Percentiles rank a stretch among this genome's conserved stretches.
Conservation (phyloP, 1,284 basidiomycete genomes). For the Pseudozyma flocculosa region DNA sequence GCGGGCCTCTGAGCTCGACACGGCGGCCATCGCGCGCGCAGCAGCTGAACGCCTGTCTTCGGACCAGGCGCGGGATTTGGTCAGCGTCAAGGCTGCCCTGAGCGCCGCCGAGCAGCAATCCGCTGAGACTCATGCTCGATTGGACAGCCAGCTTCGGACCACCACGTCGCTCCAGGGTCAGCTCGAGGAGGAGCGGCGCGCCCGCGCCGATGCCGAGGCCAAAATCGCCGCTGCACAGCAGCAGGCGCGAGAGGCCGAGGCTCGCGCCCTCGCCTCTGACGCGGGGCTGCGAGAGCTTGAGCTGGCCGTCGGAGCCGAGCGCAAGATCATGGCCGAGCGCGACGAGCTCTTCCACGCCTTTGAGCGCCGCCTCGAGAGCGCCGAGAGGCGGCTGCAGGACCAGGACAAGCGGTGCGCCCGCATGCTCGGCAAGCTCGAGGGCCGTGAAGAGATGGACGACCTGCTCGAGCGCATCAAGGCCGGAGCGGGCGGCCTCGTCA, state of each 20-base stretch:
- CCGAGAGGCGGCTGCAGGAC: conserved; percentile 47
- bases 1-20: not conserved
- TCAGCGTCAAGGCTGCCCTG: not conserved
- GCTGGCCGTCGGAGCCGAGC: conserved; percentile 38
- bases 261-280: conserved; percentile 10
- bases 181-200: conserved; percentile 1
- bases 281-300: conserved; percentile 35
- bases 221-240: conserved; percentile 1
- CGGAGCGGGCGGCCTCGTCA: conserved; percentile 19
- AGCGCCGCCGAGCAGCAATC: not conserved
- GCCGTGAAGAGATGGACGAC: conserved; percentile 57
- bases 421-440: conserved; percentile 54
- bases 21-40: not conserved
- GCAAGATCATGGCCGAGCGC: conserved; percentile 41
- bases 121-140: not conserved
- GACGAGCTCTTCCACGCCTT: conserved; percentile 46
- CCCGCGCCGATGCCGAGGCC: not conserved
- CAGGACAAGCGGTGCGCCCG: conserved; percentile 51
- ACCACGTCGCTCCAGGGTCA: not conserved
- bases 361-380: conserved; percentile 41
- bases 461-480: conserved; percentile 54
- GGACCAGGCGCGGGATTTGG: not conserved
- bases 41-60: conserved; percentile 3
- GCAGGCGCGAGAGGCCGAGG: conserved; percentile 1
- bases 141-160: not conserved